These are phyloP conservation scores for Annulohypoxylon nitens DNA, from an alignment of 495 filamentous ascomycete species.

Conservation along the genomic window DNA sequence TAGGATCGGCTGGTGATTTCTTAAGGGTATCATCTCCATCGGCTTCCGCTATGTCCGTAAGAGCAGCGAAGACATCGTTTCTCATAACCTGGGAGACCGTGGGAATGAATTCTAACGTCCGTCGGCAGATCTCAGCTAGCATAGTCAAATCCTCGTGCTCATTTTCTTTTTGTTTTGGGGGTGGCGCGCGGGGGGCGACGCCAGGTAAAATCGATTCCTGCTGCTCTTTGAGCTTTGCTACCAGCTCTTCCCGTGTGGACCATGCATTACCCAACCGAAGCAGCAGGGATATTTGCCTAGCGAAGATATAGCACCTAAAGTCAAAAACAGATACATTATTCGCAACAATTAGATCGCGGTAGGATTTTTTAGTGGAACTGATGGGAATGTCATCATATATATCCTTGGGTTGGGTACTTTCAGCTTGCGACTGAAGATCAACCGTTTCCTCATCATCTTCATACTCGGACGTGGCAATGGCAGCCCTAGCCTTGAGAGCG, in stretches of 20 bases:
- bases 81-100: conserved; percentile 81
- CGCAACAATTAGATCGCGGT: conserved; percentile 92
- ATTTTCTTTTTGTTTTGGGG: conserved; percentile 60
- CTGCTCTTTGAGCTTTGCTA: conserved; percentile 69
- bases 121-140: conserved; percentile 82
- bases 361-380: conserved; percentile 80
- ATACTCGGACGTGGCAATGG: conserved; percentile 48
- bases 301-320: conserved; percentile 94
- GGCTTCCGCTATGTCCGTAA: conserved; percentile 48
- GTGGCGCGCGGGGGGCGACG: conserved; percentile 62
- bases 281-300: conserved; percentile 85
- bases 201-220: conserved; percentile 65
- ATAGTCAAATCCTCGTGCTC: conserved; percentile 80
- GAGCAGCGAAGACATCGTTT: conserved; percentile 72
- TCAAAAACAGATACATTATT: conserved; percentile 98
- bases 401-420: conserved; percentile 46
- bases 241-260: conserved; percentile 67
- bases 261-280: conserved; percentile 82
- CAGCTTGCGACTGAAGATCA: conserved; percentile 59
- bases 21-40: conserved; percentile 39
- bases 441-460: conserved; percentile 62
- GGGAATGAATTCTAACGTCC: conserved; percentile 84
- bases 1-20: conserved; percentile 45
- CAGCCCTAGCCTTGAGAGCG: conserved; percentile 63
- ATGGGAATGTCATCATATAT: conserved; percentile 71